These are phyloP conservation scores for Jamesozyma rosinii DNA, from an alignment of 805 yeast species.

Conservation along the genomic window DNA sequence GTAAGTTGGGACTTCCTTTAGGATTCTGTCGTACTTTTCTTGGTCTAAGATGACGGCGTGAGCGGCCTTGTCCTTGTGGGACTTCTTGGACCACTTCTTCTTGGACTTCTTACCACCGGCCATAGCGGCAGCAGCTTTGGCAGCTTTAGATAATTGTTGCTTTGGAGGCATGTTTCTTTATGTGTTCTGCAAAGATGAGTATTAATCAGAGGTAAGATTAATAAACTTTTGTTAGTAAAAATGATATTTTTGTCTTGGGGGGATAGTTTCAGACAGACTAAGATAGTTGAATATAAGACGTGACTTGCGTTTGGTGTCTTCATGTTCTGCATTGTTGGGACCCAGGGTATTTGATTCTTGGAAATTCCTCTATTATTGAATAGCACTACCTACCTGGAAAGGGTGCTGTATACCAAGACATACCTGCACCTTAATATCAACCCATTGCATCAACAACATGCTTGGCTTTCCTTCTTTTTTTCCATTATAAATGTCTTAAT, in stretches of 20 bases:
- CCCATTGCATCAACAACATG: no score
- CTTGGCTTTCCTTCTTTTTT: no score
- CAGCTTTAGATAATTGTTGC: constrained; percentile 98
- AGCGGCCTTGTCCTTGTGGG: constrained; percentile 99
- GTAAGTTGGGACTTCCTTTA: constrained; percentile 99
- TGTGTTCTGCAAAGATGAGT: constrained; percentile 4
- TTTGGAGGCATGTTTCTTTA: constrained; percentile 85
- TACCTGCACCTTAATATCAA: no score
- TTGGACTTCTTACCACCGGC: constrained; percentile 99
- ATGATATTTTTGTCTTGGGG: not conserved
- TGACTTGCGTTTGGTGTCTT: no score
- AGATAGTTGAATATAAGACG: no score
- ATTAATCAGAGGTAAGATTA: not conserved
- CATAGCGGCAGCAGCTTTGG: constrained; percentile 99
- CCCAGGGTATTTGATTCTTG: no score
- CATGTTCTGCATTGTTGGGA: no score
- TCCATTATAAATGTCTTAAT: no score
- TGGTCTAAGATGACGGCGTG: constrained; percentile 96
- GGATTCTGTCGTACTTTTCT: constrained; percentile 97
- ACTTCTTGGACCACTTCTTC: constrained; percentile 99
- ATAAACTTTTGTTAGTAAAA: constrained; percentile 1
- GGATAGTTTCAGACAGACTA: no score
- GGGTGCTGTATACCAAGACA: no score
- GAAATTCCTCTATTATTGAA: no score
- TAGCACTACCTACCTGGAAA: no score